Evolutionary conservation across 805 yeast genomes (phyloP), one percentile per base, ranked within the genome.

Genomic region (Cyberlindnera veronae): DNA sequence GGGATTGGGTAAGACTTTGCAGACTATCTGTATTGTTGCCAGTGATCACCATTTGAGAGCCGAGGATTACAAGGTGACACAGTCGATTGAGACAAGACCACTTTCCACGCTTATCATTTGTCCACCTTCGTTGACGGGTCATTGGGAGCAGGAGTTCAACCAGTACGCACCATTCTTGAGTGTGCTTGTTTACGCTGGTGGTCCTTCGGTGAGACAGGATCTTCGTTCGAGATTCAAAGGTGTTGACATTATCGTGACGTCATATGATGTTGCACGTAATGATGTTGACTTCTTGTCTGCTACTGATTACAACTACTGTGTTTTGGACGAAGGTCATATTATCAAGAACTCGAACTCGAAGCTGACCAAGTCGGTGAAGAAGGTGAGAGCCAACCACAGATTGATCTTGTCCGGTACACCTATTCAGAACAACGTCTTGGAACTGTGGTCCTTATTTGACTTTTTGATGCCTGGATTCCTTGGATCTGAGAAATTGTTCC

Each of bases 381-480:
- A 72, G 46, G 67, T 91, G 26, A 70, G 73, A 41, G 95, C 98
- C 1, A 89, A 91, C 46, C 99, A 93, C 63, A 68, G 99, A 38
- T 72, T 93, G 49, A 82, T 93, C 29, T 69, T 93, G 45, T 86
- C 98, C 0, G 99, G 99, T 54, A 93, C 99, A 0, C 99, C 99
- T 12, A 93, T 93, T 53, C 99, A 93, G 62, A 93, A 93, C 59
- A 93, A 93, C 57, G 99, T 93, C 3, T 71, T 93, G 31, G 99
- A 93, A 62, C 68, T 93, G 47, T 93, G 99, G 99, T 93, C 99
- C 4, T 69, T 93, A 55, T 93, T 93, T 69, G 99, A 93, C 62
- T 93, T 89, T 62, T 71, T 93, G 61, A 93, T 93, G 99, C 99
- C 99, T 2, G 99, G 99, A 0, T 93, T 93, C 57, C 69, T 93